A percentile compares a stretch with the other conserved stretches of the same genome.
Conservation (phyloP, 805 yeast species). For the Starmerella khaoyaiensis region DNA sequence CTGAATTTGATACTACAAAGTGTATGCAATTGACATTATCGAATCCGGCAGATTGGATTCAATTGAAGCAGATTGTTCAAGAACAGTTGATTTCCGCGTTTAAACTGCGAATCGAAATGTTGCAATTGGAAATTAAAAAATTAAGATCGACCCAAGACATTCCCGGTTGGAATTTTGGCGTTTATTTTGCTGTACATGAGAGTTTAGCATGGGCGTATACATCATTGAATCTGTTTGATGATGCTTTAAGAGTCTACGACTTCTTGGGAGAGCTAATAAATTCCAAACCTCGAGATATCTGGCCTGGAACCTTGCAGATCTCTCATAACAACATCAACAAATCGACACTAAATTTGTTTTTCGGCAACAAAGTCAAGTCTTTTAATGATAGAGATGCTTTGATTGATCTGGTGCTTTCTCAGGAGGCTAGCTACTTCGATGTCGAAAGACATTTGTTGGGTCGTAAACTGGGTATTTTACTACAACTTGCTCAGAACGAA, state of each 20-base stretch:
- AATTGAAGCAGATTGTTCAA: slow-evolving; percentile 35
- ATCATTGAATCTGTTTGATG: slow-evolving; percentile 46
- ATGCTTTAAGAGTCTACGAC: slow-evolving; percentile 43
- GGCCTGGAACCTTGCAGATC: slow-evolving; percentile 5
- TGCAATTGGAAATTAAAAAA: slow-evolving; percentile 31
- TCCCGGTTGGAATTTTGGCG: slow-evolving; percentile 37
- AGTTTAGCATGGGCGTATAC: slow-evolving; percentile 41
- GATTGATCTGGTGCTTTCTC: slow-evolving; percentile 27
- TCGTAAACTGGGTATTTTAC: slow-evolving; percentile 27
- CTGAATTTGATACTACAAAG: slow-evolving; percentile 27
- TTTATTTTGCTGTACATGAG: slow-evolving; percentile 36
- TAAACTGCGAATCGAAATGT: slow-evolving; percentile 34
- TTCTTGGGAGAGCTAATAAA: slow-evolving; percentile 30
- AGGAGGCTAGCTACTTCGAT: slow-evolving; percentile 30
- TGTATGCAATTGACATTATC: slow-evolving; percentile 16
- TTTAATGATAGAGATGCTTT: slow-evolving; percentile 15
- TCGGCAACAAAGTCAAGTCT: background rate
- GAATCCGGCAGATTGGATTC: slow-evolving; percentile 32
- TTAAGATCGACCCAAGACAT: slow-evolving; percentile 28
- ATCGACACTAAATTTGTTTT: slow-evolving; percentile 7
- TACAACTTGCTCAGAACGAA: slow-evolving; percentile 24
- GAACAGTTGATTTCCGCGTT: slow-evolving; percentile 42
- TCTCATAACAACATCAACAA: no score
- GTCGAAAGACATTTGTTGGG: slow-evolving; percentile 30
- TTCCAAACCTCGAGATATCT: slow-evolving; percentile 15